These are phyloP conservation scores for Saccharomycopsis lassenensis DNA, from an alignment of 805 yeast genomes.

Conservation along the genomic window DNA sequence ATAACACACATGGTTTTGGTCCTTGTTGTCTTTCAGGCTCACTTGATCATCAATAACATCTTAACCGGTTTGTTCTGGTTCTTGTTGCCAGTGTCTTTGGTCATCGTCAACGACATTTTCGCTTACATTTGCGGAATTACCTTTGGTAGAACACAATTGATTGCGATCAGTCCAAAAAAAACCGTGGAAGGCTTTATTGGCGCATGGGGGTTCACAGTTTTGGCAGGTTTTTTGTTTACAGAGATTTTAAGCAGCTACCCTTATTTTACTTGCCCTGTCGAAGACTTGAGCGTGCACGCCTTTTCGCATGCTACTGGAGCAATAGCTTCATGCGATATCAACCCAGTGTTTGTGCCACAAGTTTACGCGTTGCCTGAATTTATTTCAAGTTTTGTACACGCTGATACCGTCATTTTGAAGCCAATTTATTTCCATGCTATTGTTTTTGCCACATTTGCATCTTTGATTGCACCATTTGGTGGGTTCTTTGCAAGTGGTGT, in stretches of 20 bases:
- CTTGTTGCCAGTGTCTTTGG: conserved; percentile 81
- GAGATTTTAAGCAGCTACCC: conserved; percentile 51
- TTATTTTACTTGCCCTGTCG: conserved; percentile 84
- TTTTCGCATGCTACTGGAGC: conserved; percentile 47
- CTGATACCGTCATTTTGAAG: conserved; percentile 48
- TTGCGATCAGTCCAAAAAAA: conserved; percentile 91
- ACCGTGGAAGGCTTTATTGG: conserved; percentile 97
- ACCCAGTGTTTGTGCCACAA: conserved; percentile 83
- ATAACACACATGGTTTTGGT: conserved; percentile 88
- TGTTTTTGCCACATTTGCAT: conserved; percentile 85
- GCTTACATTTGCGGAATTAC: conserved; percentile 97
- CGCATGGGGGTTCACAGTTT: conserved; percentile 89
- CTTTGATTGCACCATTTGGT: conserved; percentile 95
- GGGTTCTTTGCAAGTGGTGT: conserved; percentile 98
- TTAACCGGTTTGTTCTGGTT: conserved; percentile 92
- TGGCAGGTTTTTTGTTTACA: conserved; percentile 59
- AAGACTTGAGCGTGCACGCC: conserved; percentile 47
- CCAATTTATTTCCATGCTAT: conserved; percentile 89
- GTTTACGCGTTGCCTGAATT: conserved; percentile 64
- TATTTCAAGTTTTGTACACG: conserved; percentile 38
- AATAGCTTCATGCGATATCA: conserved; percentile 84
- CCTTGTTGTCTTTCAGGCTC: conserved; percentile 87
- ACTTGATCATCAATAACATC: conserved; percentile 81
- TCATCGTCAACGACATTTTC: conserved; percentile 88
- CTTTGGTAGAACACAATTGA: conserved; percentile 85